Evolutionary conservation across 1,284 basidiomycete genomes (phyloP), one percentile per base, ranked within the genome.

Genomic region (Cystobasidiaceae sp.): DNA sequence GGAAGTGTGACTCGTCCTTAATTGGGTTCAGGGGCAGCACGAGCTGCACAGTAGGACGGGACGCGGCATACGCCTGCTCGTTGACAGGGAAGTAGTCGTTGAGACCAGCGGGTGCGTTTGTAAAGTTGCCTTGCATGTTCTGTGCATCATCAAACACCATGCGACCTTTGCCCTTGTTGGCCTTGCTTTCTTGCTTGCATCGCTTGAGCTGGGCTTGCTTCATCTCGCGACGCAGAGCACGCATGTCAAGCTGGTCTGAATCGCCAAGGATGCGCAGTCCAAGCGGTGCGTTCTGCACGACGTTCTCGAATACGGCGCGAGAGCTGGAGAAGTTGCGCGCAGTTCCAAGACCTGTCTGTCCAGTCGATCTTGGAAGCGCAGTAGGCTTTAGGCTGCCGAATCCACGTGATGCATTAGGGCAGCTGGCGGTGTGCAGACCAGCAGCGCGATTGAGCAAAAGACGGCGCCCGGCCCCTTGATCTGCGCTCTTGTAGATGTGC

Each of bases 211-310:
- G 37, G 28, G 61, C 63, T 19, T 56, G 63, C 50, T 48, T 62
- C 37, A 64, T 58, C 33, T 59, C n/a, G 46, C 50, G 39, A 28
- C 59, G 32, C n/a, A 68, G 32, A 39, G 59, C 55, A 4, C 66
- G 54, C 56, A 55, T 54, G 11, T 64, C 59, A 9, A 46, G 49
- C 15, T 37, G 43, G 6, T 55, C 50, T 17, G 62, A 48, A 27
- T 70, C 68, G 4, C 65, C 69, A 7, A 70, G 50, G 25, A 70
- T 67, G 4, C 72, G 49, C 11, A 73, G 32, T 3, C 68, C 71
- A 13, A 73, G 55, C 39, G 72, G 72, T 0, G 63, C 72, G 25
- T 73, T 73, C 25, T 60, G 41, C 0, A 71, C 61, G 13, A 73
- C 68, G 49, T 73, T 73, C 30, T 68, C 63, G 33, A 69, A 69